These are phyloP conservation scores for Ascochyta koolunga DNA, from an alignment of 2,329 filamentous ascomycete species.

Conservation along the genomic window DNA sequence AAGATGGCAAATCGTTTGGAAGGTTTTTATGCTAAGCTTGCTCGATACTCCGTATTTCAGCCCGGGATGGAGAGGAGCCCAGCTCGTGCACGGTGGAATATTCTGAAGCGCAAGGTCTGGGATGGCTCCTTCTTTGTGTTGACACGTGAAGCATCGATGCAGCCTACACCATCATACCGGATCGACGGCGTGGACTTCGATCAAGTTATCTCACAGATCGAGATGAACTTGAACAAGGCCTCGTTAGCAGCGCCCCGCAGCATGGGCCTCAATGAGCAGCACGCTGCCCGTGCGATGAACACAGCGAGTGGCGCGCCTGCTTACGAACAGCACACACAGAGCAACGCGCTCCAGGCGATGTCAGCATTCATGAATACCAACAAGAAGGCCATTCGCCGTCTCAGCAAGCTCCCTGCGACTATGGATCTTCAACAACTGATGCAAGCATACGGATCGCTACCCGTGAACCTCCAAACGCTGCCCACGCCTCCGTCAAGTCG, in stretches of 20 bases:
- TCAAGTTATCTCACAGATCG: slow-evolving; percentile 53
- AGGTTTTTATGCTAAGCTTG: slow-evolving; percentile 59
- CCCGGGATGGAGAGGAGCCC: slow-evolving; percentile 61
- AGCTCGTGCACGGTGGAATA: slow-evolving; percentile 59
- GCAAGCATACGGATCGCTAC: slow-evolving; percentile 19
- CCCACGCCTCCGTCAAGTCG: slow-evolving; percentile 28
- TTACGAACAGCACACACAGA: slow-evolving; percentile 53
- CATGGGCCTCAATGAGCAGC: slow-evolving; percentile 51
- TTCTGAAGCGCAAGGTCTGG: slow-evolving; percentile 55
- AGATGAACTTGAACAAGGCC: slow-evolving; percentile 39
- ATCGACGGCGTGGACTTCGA: slow-evolving; percentile 53
- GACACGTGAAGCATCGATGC: slow-evolving; percentile 38
- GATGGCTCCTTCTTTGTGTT: slow-evolving; percentile 62
- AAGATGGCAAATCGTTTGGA: slow-evolving; percentile 60
- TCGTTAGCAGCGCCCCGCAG: slow-evolving; percentile 21
- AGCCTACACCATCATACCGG: background rate
- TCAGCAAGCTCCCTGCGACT: slow-evolving; percentile 26
- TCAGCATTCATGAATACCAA: slow-evolving; percentile 38
- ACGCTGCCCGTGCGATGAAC: slow-evolving; percentile 47
- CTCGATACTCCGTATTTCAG: slow-evolving; percentile 57
- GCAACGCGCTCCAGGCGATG: slow-evolving; percentile 54
- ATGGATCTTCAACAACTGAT: slow-evolving; percentile 27
- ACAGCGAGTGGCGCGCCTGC: slow-evolving; percentile 46
- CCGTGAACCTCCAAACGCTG: background rate
- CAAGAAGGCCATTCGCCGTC: slow-evolving; percentile 28